phyloP scores from a whole-genome alignment of 371 early-diverging fungal genomes.

The Syncephalastrum sp. region DNA sequence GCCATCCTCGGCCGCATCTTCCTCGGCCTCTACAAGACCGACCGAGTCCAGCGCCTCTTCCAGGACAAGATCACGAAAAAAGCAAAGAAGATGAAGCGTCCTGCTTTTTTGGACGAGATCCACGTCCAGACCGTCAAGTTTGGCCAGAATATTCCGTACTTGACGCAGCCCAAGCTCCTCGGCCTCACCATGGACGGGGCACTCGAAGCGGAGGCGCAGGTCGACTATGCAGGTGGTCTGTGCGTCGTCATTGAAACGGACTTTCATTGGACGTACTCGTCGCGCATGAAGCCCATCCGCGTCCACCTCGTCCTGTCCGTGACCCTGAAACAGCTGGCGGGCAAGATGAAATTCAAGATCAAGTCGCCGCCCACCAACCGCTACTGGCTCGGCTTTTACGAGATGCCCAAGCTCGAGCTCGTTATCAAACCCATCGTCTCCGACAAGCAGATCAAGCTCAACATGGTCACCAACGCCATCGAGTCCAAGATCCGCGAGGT shows the following conservation, averaged over 20 bases:
- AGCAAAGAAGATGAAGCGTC: constrained; percentile 61
- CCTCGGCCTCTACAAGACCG: constrained; percentile 67
- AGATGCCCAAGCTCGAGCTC: constrained; percentile 73
- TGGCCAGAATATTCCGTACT: constrained; percentile 80
- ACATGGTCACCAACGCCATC: constrained; percentile 77
- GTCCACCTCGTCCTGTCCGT: constrained; percentile 78
- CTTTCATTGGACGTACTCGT: constrained; percentile 38
- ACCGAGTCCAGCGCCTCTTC: constrained; percentile 53
- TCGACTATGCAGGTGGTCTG: constrained; percentile 78
- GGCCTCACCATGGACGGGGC: constrained; percentile 68
- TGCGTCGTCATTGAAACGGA: constrained; percentile 71
- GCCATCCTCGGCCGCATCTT: constrained; percentile 84
- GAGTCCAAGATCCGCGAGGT: constrained; percentile 81
- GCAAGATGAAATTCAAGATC: constrained; percentile 73
- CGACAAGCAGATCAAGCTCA: constrained; percentile 77
- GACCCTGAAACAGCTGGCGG: constrained; percentile 61
- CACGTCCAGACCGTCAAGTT: constrained; percentile 70
- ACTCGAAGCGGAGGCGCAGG: constrained; percentile 67
- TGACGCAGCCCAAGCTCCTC: constrained; percentile 75
- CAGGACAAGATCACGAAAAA: constrained; percentile 65
- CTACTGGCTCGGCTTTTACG: constrained; percentile 86
- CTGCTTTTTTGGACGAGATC: constrained; percentile 78
- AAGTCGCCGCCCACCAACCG: constrained; percentile 86
- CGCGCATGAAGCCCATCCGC: constrained; percentile 65
- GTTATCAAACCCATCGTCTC: constrained; percentile 82